phyloP scores from a whole-genome alignment of 2,329 filamentous ascomycete species.

The Chaetomium globosum region DNA sequence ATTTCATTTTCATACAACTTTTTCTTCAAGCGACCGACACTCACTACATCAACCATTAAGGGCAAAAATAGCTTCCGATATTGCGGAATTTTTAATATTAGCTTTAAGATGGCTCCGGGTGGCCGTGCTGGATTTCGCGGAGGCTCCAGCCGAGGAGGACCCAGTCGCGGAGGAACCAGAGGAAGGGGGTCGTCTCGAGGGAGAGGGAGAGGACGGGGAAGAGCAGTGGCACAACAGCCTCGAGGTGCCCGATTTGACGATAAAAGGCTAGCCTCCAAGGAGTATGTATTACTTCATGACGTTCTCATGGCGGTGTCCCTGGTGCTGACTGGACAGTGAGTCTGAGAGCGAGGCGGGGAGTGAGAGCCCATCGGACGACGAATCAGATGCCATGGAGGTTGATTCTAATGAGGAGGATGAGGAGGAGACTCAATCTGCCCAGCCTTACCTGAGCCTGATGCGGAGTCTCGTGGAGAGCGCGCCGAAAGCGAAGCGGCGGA shows the following conservation, averaged over 20 bases:
- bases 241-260: conserved; percentile 48
- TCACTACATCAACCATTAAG: background rate
- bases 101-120: conserved; percentile 40
- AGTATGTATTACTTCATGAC: conserved; percentile 40
- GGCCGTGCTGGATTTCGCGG: conserved; percentile 37
- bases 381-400: conserved; percentile 41
- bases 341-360: conserved; percentile 23
- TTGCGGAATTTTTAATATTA: background rate
- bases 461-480: conserved; percentile 55
- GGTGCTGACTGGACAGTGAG: conserved; percentile 33
- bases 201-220: conserved; percentile 36
- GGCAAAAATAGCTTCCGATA: background rate
- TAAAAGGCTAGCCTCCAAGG: conserved; percentile 50
- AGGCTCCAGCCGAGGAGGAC: conserved; percentile 32
- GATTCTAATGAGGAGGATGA: conserved; percentile 54
- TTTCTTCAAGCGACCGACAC: conserved; percentile 36
- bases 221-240: conserved; percentile 28
- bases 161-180: conserved; percentile 30
- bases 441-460: conserved; percentile 61
- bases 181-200: conserved; percentile 35
- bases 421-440: conserved; percentile 48
- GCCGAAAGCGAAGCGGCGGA: conserved; percentile 58
- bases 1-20: conserved; percentile 38
- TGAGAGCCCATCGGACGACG: conserved; percentile 30
- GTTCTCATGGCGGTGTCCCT: background rate